A percentile compares a stretch with the other conserved stretches of the same genome.
Conservation (phyloP, 371 early-diverging fungal species). For the Haplosporangium sp. region DNA sequence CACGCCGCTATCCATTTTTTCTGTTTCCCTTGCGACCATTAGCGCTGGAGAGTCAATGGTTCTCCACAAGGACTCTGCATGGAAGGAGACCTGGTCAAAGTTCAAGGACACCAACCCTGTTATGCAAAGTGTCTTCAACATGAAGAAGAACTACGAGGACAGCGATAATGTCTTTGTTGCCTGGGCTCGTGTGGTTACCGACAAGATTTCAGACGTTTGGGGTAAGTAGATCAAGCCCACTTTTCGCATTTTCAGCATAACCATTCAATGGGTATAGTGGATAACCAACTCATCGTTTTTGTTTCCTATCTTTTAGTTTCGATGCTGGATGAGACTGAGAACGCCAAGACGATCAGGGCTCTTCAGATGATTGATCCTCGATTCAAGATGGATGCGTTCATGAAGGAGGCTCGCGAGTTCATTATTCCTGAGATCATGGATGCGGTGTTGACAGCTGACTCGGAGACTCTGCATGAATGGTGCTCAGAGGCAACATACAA, state of each 20-base stretch:
- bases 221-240: slow-evolving; percentile 55
- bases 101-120: slow-evolving; percentile 93
- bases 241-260: neutral
- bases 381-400: slow-evolving; percentile 88
- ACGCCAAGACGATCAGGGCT: slow-evolving; percentile 88
- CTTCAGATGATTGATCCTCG: slow-evolving; percentile 88
- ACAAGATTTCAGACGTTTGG: slow-evolving; percentile 77
- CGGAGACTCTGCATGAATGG: slow-evolving; percentile 87
- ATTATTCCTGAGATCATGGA: slow-evolving; percentile 98
- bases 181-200: slow-evolving; percentile 84
- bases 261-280: neutral
- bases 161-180: slow-evolving; percentile 90
- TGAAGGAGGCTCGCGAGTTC: slow-evolving; percentile 90
- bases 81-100: slow-evolving; percentile 92
- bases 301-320: slow-evolving; percentile 58
- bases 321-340: slow-evolving; percentile 93
- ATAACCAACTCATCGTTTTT: slow-evolving; percentile 12
- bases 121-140: slow-evolving; percentile 84
- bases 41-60: slow-evolving; percentile 91
- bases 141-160: slow-evolving; percentile 86
- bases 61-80: slow-evolving; percentile 89
- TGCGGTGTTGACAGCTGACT: slow-evolving; percentile 90
- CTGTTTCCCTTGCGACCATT: neutral
- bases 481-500: slow-evolving; percentile 95
- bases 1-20: neutral